phyloP scores from a whole-genome alignment of 768 basidiomycete species.

The Lactarius sp. region DNA sequence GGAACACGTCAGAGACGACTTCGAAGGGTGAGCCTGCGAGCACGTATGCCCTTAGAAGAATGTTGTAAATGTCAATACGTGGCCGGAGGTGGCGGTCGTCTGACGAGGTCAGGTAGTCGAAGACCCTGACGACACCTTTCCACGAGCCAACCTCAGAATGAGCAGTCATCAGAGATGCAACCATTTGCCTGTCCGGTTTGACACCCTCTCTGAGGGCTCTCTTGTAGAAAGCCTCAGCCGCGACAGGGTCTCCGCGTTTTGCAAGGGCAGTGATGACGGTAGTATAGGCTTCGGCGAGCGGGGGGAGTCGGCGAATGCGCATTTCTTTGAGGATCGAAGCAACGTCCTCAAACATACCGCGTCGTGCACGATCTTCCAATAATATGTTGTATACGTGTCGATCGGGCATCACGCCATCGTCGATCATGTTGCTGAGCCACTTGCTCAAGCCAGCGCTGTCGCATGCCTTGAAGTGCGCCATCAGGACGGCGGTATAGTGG shows the following conservation, averaged over 20 bases:
- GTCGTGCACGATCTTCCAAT: conserved; percentile 50
- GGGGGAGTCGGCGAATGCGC: conserved; percentile 44
- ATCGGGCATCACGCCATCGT: conserved; percentile 49
- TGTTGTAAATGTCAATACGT: conserved; percentile 64
- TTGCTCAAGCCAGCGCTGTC: conserved; percentile 45
- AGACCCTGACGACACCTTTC: conserved; percentile 66
- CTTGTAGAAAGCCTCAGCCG: conserved; percentile 63
- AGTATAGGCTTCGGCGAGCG: conserved; percentile 55
- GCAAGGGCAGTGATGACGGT: conserved; percentile 64
- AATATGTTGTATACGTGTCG: conserved; percentile 54
- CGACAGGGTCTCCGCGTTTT: conserved; percentile 51
- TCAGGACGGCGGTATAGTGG: conserved; percentile 55
- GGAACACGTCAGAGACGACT: conserved; percentile 58
- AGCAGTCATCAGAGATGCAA: conserved; percentile 72
- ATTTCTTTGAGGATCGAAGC: conserved; percentile 54
- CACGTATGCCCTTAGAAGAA: conserved; percentile 79
- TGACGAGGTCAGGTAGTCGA: conserved; percentile 50
- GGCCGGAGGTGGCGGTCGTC: conserved; percentile 37
- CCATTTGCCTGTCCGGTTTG: conserved; percentile 58
- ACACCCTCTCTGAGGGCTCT: conserved; percentile 59
- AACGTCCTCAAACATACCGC: conserved; percentile 52
- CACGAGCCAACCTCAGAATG: conserved; percentile 79
- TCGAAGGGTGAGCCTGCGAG: conserved; percentile 72
- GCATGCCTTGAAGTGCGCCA: conserved; percentile 45
- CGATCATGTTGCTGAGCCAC: conserved; percentile 52